Conservation (phyloP, 768 basidiomycete genomes). For the Naganishia friedmannii region DNA sequence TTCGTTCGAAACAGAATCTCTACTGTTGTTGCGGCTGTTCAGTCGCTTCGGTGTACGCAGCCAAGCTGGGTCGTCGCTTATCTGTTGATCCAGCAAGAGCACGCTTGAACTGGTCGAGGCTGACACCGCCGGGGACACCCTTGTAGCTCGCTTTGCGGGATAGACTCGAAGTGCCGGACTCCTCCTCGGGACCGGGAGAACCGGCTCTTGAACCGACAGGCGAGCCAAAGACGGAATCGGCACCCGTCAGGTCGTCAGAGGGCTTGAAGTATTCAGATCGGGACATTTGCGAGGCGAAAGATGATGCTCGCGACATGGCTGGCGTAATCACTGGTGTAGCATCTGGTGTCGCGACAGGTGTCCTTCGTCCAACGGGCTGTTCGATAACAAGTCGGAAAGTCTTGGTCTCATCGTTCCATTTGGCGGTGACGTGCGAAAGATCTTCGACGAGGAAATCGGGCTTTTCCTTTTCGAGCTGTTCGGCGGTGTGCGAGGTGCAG, state of each 20-base stretch:
- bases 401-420: conserved; percentile 46
- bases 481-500: conserved; percentile 70
- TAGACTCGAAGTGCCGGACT: conserved; percentile 12
- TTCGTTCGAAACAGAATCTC: not conserved
- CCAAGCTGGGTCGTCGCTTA: conserved; percentile 35
- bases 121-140: conserved; percentile 34
- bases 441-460: conserved; percentile 53
- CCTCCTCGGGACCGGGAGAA: conserved; percentile 36
- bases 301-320: conserved; percentile 43
- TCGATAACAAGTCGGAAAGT: conserved; percentile 47
- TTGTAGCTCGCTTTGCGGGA: conserved; percentile 32
- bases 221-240: conserved; percentile 49
- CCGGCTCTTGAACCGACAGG: conserved; percentile 41
- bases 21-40: conserved; percentile 1
- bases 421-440: conserved; percentile 48
- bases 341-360: conserved; percentile 46
- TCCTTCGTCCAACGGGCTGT: conserved; percentile 48
- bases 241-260: conserved; percentile 49
- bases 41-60: conserved; percentile 15
- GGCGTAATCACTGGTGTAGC: conserved; percentile 51
- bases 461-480: conserved; percentile 56
- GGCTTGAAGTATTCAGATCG: conserved; percentile 37
- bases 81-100: conserved; percentile 46
- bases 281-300: conserved; percentile 40
- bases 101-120: conserved; percentile 48